Percentiles rank a stretch among this genome's conserved stretches.
These are phyloP conservation scores for Candida anglica DNA, from an alignment of 805 yeast species.

Conservation along the genomic window DNA sequence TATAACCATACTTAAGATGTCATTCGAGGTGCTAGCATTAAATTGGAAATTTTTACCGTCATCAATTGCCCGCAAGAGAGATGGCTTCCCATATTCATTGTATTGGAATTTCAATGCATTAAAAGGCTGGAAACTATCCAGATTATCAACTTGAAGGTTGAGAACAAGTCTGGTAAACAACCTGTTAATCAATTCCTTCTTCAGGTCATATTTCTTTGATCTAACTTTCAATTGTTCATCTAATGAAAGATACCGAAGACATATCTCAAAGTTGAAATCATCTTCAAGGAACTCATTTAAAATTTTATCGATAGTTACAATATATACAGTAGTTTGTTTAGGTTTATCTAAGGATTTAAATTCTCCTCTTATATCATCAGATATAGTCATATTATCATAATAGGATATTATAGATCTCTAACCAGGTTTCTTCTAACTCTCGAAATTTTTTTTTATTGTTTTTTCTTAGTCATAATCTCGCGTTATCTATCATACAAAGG, in stretches of 20 bases:
- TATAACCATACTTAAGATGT: conserved; percentile 44
- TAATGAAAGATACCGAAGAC: conserved; percentile 44
- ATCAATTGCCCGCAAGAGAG: conserved; percentile 15
- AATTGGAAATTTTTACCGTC: conserved; percentile 29
- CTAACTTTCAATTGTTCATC: conserved; percentile 38
- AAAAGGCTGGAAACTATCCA: conserved; percentile 5
- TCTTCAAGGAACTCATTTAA: conserved; percentile 15
- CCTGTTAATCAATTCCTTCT: conserved; percentile 39
- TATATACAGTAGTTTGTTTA: not conserved
- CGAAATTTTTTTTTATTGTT: too few relatives aligned
- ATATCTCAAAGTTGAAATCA: conserved; percentile 45
- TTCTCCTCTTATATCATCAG: too few relatives aligned
- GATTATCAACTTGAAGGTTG: conserved; percentile 20
- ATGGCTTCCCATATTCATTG: conserved; percentile 58
- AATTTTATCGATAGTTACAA: not conserved
- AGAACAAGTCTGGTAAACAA: conserved; percentile 44
- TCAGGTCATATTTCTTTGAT: conserved; percentile 26
- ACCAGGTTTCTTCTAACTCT: too few relatives aligned
- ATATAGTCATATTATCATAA: too few relatives aligned
- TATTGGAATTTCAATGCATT: conserved; percentile 17
- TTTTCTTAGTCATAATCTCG: too few relatives aligned
- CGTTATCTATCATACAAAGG: too few relatives aligned
- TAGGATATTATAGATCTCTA: too few relatives aligned
- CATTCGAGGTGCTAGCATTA: conserved; percentile 59
- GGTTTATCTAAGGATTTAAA: not conserved